Evolutionary conservation across 441 rosid genomes (phyloP).

Genomic region (Breynia disticha): DNA sequence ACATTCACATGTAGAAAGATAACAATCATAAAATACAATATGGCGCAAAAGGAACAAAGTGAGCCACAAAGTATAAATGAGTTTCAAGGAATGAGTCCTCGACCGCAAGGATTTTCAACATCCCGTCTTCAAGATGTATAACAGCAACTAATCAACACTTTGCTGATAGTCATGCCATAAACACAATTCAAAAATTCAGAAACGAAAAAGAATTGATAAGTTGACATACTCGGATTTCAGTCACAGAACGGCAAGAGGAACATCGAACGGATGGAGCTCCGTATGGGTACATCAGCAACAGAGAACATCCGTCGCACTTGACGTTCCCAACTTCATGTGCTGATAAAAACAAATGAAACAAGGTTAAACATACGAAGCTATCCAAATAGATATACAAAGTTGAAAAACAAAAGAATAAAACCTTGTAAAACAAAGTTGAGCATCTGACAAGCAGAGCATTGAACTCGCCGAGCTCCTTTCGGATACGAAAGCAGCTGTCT

Average conservation of each 20-base stretch:
- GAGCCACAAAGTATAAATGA: neutral
- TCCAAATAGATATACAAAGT: neutral
- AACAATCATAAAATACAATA: neutral
- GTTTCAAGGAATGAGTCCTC: neutral
- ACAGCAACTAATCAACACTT: too few species aligned
- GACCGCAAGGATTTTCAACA: too few species aligned
- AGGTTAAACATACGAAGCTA: neutral
- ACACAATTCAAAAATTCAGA: neutral
- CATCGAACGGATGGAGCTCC: slow-evolving; percentile 78
- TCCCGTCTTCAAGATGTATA: too few species aligned
- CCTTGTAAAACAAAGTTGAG: slow-evolving; percentile 82
- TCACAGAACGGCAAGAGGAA: slow-evolving; percentile 57
- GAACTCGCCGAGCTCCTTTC: slow-evolving; percentile 50
- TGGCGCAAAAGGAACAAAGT: neutral
- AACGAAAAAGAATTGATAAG: neutral
- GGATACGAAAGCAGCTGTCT: slow-evolving; percentile 66
- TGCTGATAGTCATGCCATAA: neutral
- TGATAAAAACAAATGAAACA: slow-evolving; percentile 21
- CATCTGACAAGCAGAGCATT: slow-evolving; percentile 59
- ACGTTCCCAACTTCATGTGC: slow-evolving; percentile 74
- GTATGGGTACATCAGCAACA: slow-evolving; percentile 66
- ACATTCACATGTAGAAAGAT: neutral
- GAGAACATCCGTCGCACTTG: slow-evolving; percentile 40
- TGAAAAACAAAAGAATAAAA: slow-evolving; percentile 19
- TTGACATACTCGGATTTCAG: slow-evolving; percentile 56